Conservation (phyloP, 1,284 basidiomycete genomes). For the Microstroma glucosiphilum region DNA sequence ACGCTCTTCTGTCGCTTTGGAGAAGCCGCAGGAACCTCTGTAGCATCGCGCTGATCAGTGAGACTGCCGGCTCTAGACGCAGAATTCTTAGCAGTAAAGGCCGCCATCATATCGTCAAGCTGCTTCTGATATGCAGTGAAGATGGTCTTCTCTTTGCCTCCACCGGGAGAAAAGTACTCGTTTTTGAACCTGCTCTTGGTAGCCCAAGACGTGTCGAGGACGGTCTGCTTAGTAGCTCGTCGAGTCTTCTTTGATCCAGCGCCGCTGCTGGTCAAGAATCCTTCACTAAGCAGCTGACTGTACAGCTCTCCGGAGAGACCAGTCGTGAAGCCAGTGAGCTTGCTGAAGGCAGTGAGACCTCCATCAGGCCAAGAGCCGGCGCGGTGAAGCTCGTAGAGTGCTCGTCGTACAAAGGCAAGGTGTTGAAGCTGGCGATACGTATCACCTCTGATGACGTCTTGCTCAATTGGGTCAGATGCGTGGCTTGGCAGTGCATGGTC, state of each 20-base stretch:
- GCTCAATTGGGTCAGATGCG: not conserved
- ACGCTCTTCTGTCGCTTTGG: too few relatives aligned
- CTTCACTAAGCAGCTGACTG: too few relatives aligned
- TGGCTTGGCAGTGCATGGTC: not conserved
- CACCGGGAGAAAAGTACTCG: too few relatives aligned
- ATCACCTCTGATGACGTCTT: not conserved
- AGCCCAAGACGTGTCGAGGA: too few relatives aligned
- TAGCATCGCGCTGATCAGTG: not conserved
- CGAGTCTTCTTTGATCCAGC: too few relatives aligned
- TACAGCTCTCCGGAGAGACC: too few relatives aligned
- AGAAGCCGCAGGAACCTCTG: not conserved
- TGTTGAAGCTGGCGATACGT: not conserved
- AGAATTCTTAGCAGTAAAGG: too few relatives aligned
- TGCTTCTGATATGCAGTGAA: conserved; percentile 1
- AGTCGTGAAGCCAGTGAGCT: not conserved
- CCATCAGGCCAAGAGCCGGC: not conserved
- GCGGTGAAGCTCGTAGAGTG: not conserved
- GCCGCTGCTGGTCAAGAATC: too few relatives aligned
- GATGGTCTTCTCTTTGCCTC: not conserved
- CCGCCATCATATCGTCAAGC: not conserved
- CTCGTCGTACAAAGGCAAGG: not conserved
- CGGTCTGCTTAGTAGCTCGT: too few relatives aligned
- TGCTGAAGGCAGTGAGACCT: not conserved
- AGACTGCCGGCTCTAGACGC: too few relatives aligned
- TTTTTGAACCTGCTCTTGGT: too few relatives aligned